These are phyloP conservation scores for Trichoderma asperellum DNA, from an alignment of 2,329 filamentous ascomycete species.

Conservation along the genomic window DNA sequence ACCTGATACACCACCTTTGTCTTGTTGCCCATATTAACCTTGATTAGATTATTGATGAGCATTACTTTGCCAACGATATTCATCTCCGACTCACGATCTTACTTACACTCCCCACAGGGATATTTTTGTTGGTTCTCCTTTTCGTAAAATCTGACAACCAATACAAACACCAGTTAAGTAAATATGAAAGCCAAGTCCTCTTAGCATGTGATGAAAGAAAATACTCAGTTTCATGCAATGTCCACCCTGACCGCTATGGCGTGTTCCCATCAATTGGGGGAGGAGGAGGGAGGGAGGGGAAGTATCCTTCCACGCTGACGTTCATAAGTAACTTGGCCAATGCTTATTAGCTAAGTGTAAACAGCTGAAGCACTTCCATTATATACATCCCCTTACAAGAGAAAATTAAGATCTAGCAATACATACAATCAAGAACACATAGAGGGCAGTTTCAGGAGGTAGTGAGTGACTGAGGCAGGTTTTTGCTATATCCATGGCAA, in stretches of 20 bases:
- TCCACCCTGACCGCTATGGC: constrained; percentile 53
- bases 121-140: background rate
- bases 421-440: no score
- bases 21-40: background rate
- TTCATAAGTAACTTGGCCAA: no score
- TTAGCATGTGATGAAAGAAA: constrained; percentile 58
- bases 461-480: no score
- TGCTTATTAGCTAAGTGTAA: no score
- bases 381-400: no score
- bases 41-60: background rate
- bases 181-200: constrained; percentile 54
- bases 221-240: constrained; percentile 65
- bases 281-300: no score
- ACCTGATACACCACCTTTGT: background rate
- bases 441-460: no score
- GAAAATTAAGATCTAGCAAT: no score
- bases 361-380: no score
- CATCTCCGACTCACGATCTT: background rate
- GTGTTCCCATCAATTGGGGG: constrained; percentile 43
- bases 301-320: no score
- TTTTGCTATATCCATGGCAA: no score
- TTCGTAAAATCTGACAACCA: constrained; percentile 27
- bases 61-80: background rate
- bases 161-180: constrained; percentile 59
- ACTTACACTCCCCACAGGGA: background rate